Evolutionary conservation across 495 filamentous ascomycete species (phyloP).

Genomic region (Hypoxylon fragiforme): DNA sequence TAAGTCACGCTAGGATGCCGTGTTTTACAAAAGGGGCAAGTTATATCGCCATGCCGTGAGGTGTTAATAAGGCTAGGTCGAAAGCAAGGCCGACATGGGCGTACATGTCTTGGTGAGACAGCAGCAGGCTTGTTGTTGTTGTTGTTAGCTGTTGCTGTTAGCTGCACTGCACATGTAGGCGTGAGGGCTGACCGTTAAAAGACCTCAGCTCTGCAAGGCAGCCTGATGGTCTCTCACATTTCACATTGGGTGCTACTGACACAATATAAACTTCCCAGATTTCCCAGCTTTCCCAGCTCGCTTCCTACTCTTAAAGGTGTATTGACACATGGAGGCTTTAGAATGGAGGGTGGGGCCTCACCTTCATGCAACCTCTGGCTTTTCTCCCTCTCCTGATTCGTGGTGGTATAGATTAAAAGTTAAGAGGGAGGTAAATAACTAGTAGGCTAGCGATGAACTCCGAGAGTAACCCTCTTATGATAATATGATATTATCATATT

Average conservation of each 20-base stretch:
- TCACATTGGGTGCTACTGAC: too few species aligned
- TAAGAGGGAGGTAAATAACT: too few species aligned
- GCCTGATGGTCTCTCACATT: background rate
- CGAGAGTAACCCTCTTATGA: slow-evolving; percentile 1
- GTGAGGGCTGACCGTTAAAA: background rate
- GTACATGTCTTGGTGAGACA: background rate
- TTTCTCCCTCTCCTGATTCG: background rate
- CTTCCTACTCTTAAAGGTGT: background rate
- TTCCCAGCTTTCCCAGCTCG: too few species aligned
- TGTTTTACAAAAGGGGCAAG: background rate
- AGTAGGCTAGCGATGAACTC: background rate
- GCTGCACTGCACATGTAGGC: too few species aligned
- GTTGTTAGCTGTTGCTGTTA: too few species aligned
- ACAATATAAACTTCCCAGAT: too few species aligned
- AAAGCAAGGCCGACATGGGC: background rate
- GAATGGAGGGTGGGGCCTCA: background rate
- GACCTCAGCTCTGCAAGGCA: background rate
- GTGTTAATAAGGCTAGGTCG: background rate
- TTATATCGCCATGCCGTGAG: background rate
- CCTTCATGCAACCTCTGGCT: background rate
- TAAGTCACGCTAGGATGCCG: background rate
- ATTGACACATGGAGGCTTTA: background rate
- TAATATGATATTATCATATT: too few species aligned
- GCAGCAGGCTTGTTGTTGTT: too few species aligned
- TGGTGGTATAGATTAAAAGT: background rate